phyloP scores from a whole-genome alignment of 2,329 filamentous ascomycete species.

The Xylaria sp. region DNA sequence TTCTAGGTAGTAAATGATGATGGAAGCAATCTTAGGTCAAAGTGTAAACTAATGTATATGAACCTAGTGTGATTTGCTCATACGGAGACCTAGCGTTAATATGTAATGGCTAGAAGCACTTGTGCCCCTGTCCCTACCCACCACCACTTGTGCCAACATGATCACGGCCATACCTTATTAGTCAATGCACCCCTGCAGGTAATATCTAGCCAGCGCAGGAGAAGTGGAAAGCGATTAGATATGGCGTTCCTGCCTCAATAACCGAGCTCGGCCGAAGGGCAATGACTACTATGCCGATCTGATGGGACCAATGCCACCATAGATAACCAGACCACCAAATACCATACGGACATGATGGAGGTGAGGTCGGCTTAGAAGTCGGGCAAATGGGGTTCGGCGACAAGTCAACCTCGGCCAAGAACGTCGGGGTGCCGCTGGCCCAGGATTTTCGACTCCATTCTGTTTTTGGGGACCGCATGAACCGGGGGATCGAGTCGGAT shows the following conservation, averaged over 20 bases:
- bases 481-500: slow-evolving; percentile 4
- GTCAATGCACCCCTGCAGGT: background rate
- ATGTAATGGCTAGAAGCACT: background rate
- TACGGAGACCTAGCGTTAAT: background rate
- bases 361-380: slow-evolving; percentile 16
- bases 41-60: background rate
- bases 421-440: slow-evolving; percentile 5
- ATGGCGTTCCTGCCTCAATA: background rate
- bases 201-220: background rate
- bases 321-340: background rate
- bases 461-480: slow-evolving; percentile 23
- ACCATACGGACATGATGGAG: slow-evolving; percentile 8
- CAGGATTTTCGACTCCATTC: slow-evolving; percentile 6
- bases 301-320: background rate
- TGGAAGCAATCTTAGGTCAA: slow-evolving; percentile 22
- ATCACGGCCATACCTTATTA: background rate
- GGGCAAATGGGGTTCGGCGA: slow-evolving; percentile 26
- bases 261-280: slow-evolving; percentile 29
- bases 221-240: background rate
- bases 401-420: slow-evolving; percentile 25
- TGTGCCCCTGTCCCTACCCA: background rate
- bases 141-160: background rate
- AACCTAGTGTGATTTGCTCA: slow-evolving; percentile 4
- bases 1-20: slow-evolving; percentile 28
- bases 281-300: background rate